Evolutionary conservation across 2,329 filamentous ascomycete genomes (phyloP).

Genomic region (Trichoderma brevicompactum): DNA sequence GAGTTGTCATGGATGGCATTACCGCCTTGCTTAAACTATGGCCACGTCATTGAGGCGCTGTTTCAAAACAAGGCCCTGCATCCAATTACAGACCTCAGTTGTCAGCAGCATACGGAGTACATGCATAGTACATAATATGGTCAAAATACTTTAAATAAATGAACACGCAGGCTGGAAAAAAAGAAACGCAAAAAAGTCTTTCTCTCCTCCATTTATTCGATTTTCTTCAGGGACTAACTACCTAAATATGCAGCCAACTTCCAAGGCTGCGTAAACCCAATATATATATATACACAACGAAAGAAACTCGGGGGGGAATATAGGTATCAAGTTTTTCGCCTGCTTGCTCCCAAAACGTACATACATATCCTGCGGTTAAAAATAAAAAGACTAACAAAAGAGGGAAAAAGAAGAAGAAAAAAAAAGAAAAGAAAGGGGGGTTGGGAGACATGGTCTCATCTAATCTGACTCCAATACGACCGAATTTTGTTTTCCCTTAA

Average conservation of each 20-base stretch:
- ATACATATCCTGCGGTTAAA: slow-evolving; percentile 32
- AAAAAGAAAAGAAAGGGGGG: background rate
- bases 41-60: slow-evolving; percentile 14
- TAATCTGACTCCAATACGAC: slow-evolving; percentile 21
- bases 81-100: slow-evolving; percentile 2
- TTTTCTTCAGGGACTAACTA: background rate
- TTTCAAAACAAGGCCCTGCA: background rate
- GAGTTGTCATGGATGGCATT: background rate
- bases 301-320: slow-evolving; percentile 18
- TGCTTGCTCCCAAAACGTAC: slow-evolving; percentile 37
- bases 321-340: slow-evolving; percentile 37
- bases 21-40: background rate
- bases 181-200: too few relatives aligned
- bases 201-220: slow-evolving; percentile 8
- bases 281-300: slow-evolving; percentile 14
- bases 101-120: slow-evolving; percentile 11
- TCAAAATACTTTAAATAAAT: background rate
- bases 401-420: background rate
- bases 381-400: slow-evolving; percentile 18
- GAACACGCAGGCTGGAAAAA: background rate
- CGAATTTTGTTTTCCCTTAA: slow-evolving; percentile 30
- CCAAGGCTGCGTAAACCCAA: background rate
- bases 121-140: background rate
- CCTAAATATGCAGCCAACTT: background rate
- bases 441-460: slow-evolving; percentile 18